A percentile compares a stretch with the other conserved stretches of the same genome.
Conservation (phyloP, 345 rosid genomes). For the Rhizophora apiculata region DNA sequence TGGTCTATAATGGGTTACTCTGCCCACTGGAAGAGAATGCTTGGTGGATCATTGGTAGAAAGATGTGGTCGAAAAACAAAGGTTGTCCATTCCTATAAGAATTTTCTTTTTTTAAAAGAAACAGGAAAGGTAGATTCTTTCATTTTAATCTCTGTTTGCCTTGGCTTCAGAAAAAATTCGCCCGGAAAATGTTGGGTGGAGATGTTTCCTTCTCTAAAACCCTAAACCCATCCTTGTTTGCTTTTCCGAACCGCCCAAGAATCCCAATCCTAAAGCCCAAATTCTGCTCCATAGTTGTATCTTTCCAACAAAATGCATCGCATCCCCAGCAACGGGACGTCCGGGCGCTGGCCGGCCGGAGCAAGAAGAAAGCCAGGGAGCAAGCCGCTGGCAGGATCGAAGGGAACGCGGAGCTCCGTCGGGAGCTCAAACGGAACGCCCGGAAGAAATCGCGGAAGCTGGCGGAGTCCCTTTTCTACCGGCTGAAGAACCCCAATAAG, state of each 20-base stretch:
- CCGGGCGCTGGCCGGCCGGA: slow-evolving; percentile 71
- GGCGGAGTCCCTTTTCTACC: slow-evolving; percentile 63
- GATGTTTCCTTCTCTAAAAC: slow-evolving; percentile 65
- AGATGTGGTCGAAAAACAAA: too few species aligned
- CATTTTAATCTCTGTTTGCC: too few species aligned
- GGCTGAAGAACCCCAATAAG: slow-evolving; percentile 55
- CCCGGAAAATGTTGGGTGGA: slow-evolving; percentile 35
- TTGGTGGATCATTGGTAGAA: too few species aligned
- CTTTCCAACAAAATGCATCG: slow-evolving; percentile 19
- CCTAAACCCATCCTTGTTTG: slow-evolving; percentile 50
- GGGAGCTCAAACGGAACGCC: slow-evolving; percentile 43
- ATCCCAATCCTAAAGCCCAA: slow-evolving; percentile 21
- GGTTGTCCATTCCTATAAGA: too few species aligned
- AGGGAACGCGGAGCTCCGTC: slow-evolving; percentile 49
- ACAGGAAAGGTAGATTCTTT: too few species aligned
- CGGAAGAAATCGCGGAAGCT: slow-evolving; percentile 39
- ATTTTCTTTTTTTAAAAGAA: too few species aligned
- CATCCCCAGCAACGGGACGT: slow-evolving; percentile 34
- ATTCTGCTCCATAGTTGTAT: slow-evolving; percentile 11
- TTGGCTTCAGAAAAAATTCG: too few species aligned
- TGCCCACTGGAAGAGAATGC: too few species aligned
- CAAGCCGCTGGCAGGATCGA: slow-evolving; percentile 55
- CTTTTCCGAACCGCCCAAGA: slow-evolving; percentile 23
- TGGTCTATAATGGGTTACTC: too few species aligned
- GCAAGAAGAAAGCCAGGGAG: slow-evolving; percentile 76